Conservation (phyloP, 169 alveolate species). For the Plasmodium inui region DNA sequence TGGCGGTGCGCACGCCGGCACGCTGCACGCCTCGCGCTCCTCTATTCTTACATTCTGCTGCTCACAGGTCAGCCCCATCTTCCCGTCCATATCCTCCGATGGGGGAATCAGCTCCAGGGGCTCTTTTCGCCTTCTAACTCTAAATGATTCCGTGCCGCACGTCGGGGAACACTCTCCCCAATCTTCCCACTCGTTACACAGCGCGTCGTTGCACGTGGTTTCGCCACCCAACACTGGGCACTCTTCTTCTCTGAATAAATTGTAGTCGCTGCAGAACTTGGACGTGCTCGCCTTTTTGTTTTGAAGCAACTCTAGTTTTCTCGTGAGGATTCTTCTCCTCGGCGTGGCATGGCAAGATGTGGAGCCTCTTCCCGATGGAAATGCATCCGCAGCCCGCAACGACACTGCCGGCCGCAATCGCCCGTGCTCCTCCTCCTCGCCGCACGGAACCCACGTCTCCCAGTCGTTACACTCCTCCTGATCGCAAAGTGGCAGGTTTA, state of each 20-base stretch:
- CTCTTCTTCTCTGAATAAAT: conserved; percentile 59
- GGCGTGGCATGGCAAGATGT: conserved; percentile 14
- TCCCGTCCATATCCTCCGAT: conserved; percentile 55
- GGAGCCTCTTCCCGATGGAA: neutral
- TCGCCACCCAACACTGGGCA: conserved; percentile 15
- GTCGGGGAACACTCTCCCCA: conserved; percentile 73
- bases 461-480: conserved; percentile 53
- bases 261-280: conserved; percentile 37
- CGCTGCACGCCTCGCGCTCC: conserved; percentile 40
- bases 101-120: conserved; percentile 65
- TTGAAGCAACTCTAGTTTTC: conserved; percentile 33
- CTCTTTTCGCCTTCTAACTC: conserved; percentile 41
- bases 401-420: neutral
- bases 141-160: conserved; percentile 40
- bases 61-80: conserved; percentile 63
- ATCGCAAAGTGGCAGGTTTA: conserved; percentile 40
- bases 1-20: conserved; percentile 24
- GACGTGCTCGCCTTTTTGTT: conserved; percentile 9
- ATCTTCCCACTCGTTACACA: conserved; percentile 74
- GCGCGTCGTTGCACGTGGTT: conserved; percentile 41
- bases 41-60: conserved; percentile 55
- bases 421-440: conserved; percentile 5
- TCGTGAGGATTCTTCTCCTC: conserved; percentile 45
- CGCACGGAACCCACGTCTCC: conserved; percentile 66
- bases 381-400: neutral